Base-by-base conservation (phyloP, 768 basidiomycete species). In the Leccinum longicurvipes region DNA sequence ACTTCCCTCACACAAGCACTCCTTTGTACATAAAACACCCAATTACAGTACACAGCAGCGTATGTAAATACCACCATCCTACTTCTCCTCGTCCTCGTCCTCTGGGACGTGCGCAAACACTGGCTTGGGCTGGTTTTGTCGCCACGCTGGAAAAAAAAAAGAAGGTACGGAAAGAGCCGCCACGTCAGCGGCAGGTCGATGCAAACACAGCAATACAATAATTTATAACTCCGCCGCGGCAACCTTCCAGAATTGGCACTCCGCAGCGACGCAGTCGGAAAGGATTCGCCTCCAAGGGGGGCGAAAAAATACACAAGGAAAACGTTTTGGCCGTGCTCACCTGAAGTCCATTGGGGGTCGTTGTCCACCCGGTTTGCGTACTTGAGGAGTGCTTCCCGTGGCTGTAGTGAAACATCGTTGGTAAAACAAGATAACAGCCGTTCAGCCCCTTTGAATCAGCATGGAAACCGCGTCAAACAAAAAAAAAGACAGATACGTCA, bases 381-480 rank as follows among this genome's bases (percentile, higher is more conserved):
- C 74, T 86, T 93, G 79, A 98, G 89, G 54, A 99, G 76, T 4
- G 97, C 97, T 74, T 97, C 95, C 59, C 97, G 88, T 42, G 97
- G 97, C 96, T 98, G 67, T 47, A 63, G 60, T 59, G 61, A 64
- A 64, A 66, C 41, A 56, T 41, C 49, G 28, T 56, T 54, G 17
- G 32, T 10, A 36, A 39, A 51, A 50, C 53, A 67, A 61, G 47
- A 55, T 61, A 62, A 50, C 50, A 32, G n/a, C n/a, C n/a, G n/a
- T n/a, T n/a, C n/a, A n/a, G n/a, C n/a, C n/a, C n/a, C n/a, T n/a
- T n/a, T n/a, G n/a, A n/a, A 49, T 49, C 47, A 49, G 47, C 47
- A 49, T 49, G 47, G 47, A 49, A 49, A 49, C 47, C 29, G 29
- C 29, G 47, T 32, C 21, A 48, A 48, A 29, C 46, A 60, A 52